These are phyloP conservation scores for Magnolia officinalis DNA, from an alignment of 164 flowering plant genomes.

Conservation along the genomic window DNA sequence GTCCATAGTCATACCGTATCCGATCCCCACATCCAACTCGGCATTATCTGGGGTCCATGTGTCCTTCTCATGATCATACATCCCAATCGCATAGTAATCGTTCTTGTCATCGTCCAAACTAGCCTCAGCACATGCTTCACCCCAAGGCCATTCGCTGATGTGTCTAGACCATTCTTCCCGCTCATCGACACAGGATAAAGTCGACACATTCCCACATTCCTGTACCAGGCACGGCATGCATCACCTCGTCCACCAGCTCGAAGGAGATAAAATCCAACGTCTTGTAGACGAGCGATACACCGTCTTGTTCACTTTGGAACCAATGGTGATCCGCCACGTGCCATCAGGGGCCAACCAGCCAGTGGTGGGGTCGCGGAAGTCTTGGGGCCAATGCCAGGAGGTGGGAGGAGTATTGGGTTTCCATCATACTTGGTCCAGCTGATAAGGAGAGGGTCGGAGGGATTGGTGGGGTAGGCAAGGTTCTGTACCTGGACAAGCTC, in stretches of 20 bases:
- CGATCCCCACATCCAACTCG: conserved; percentile 62
- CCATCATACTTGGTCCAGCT: conserved; percentile 63
- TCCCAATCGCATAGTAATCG: conserved; percentile 78
- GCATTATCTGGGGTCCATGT: conserved; percentile 70
- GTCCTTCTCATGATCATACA: conserved; percentile 32
- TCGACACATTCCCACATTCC: conserved; percentile 99
- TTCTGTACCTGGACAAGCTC: conserved; percentile 69
- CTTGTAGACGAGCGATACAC: conserved; percentile 60
- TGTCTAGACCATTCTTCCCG: conserved; percentile 49
- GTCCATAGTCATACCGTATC: conserved; percentile 65
- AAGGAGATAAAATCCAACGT: conserved; percentile 56
- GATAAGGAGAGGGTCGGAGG: conserved; percentile 68
- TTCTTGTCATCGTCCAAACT: conserved; percentile 62
- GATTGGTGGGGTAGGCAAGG: conserved; percentile 61
- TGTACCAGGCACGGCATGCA: conserved; percentile 61
- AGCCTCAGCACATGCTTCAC: conserved; percentile 69
- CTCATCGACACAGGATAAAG: conserved; percentile 59
- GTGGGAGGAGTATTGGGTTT: conserved; percentile 74
- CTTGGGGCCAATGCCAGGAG: conserved; percentile 47
- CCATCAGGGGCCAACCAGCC: conserved; percentile 62
- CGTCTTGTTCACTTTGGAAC: conserved; percentile 51
- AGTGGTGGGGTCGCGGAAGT: conserved; percentile 85
- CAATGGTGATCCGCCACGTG: conserved; percentile 61
- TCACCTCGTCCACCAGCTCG: conserved; percentile 29
- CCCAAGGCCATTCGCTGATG: conserved; percentile 52